Evolutionary conservation across 345 rosid species (phyloP), one percentile per base, ranked within the genome.

Genomic region (Orychophragmus violaceus): DNA sequence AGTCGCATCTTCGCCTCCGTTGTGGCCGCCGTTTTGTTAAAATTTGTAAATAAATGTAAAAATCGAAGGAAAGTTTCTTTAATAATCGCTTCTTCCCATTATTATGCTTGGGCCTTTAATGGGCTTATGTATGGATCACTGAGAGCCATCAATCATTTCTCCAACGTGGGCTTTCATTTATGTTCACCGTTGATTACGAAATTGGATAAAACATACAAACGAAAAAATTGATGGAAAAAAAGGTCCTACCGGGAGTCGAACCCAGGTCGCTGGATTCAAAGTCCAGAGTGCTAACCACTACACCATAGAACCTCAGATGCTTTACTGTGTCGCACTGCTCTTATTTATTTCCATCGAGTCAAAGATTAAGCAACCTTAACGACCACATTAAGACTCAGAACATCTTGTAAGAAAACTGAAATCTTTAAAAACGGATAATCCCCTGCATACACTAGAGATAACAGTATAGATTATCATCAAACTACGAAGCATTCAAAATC

Each of bases 201-300:
- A 41, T 18, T 32, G 5, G 16, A 18, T 6, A 35, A 41, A 41
- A 41, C 19, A 41, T 41, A 9, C 21, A 41, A 41, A 48, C 53
- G 17, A 54, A 51, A 4, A 41, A 54, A 9, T 29, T 8, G 3
- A 5, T 8, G 13, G 2, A 16, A 16, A 28, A 30, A 18, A 11
- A 54, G 49, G 63, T 37, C 63, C 63, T 59, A 37, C 63, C 63
- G 63, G 63, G 22, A 59, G n/a, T 59, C 63, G 63, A 59, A 59
- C 63, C 63, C 89, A 85, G 90, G 91, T 85, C 89, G 83, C 91
- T 82, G 83, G 94, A 86, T 91, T 86, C 95, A 84, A 88, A 85
- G 87, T 86, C 88, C 91, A 84, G 83, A 84, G 88, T 88, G 94
- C 96, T 88, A 85, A 88, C 96, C 90, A 83, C 90, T 82, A 87